A percentile compares a stretch with the other conserved stretches of the same genome.
These are phyloP conservation scores for Ceratocystis variospora DNA, from an alignment of 2,329 filamentous ascomycete species.

Conservation along the genomic window DNA sequence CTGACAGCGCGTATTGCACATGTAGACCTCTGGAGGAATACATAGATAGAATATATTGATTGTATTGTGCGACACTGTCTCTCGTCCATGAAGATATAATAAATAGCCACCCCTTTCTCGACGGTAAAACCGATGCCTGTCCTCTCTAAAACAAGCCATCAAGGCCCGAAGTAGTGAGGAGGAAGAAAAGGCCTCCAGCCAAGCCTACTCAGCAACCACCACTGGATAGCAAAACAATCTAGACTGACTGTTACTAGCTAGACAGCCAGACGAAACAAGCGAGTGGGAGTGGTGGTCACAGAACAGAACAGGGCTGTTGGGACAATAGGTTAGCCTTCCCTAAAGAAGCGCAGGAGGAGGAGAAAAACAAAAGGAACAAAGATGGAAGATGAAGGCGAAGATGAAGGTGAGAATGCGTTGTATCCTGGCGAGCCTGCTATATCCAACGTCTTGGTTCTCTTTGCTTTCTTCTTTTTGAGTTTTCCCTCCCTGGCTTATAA, in stretches of 20 bases:
- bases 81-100: no score
- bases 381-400: neutral
- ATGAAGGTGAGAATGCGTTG: neutral
- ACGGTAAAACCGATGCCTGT: neutral
- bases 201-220: neutral
- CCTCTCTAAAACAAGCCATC: constrained; percentile 19
- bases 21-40: no score
- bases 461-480: neutral
- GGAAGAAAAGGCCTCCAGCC: constrained; percentile 15
- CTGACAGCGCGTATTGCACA: no score
- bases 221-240: neutral
- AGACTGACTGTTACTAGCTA: neutral
- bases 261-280: neutral
- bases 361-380: neutral
- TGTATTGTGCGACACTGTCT: no score
- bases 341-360: neutral
- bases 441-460: neutral
- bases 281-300: neutral
- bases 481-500: neutral
- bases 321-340: constrained; percentile 8
- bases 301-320: neutral
- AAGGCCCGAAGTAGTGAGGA: constrained; percentile 20
- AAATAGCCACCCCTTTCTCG: neutral
- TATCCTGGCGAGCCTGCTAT: neutral
- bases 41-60: no score